These are phyloP conservation scores for Rhodotorula mucilaginosa DNA, from an alignment of 1,284 basidiomycete genomes.

Conservation along the genomic window DNA sequence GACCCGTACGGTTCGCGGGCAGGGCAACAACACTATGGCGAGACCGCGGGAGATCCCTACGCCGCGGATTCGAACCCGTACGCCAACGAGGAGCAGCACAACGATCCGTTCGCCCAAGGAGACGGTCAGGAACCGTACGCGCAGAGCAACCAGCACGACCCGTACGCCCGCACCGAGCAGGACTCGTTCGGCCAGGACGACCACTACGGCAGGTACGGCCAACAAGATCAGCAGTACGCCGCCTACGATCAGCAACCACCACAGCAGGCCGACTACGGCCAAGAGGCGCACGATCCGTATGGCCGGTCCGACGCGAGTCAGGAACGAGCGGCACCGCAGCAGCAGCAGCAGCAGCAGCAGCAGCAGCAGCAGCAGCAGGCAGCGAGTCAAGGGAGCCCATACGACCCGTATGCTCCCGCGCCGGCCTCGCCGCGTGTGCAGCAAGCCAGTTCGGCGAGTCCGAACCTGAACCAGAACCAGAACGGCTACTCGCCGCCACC, in stretches of 20 bases:
- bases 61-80: conserved; percentile 15
- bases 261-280: neutral
- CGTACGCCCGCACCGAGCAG: neutral
- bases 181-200: neutral
- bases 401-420: conserved; percentile 12
- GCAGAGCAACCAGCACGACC: neutral
- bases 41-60: neutral
- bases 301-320: neutral
- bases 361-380: neutral
- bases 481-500: conserved; percentile 20
- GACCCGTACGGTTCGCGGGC: neutral
- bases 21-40: neutral
- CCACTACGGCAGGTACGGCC: neutral
- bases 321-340: neutral
- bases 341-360: too few species aligned
- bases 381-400: neutral
- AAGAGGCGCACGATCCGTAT: neutral
- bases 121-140: neutral
- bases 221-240: neutral
- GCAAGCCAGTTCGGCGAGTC: neutral
- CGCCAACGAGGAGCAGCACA: conserved; percentile 1
- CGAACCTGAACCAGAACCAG: conserved; percentile 1
- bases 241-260: neutral
- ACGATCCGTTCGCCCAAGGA: conserved; percentile 9
- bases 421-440: neutral